These are phyloP conservation scores for Stevia rebaudiana DNA, from an alignment of 140 eudicot species.

Conservation along the genomic window DNA sequence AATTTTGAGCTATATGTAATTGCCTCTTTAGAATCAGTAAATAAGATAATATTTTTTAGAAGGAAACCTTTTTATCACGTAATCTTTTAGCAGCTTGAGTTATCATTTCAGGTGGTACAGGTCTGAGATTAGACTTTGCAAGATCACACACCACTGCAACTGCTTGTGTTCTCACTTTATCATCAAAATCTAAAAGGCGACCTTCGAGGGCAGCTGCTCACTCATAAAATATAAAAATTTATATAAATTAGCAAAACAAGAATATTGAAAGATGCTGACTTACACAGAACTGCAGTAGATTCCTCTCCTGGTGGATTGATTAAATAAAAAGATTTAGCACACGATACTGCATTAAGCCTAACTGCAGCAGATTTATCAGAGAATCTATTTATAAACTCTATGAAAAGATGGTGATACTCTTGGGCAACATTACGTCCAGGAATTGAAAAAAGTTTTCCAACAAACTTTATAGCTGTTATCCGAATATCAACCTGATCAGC, in stretches of 20 bases:
- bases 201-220: conserved; percentile 76
- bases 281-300: conserved; percentile 63
- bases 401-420: conserved; percentile 56
- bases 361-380: conserved; percentile 81
- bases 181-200: conserved; percentile 86
- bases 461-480: conserved; percentile 70
- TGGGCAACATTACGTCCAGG: conserved; percentile 49
- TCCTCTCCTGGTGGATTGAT: conserved; percentile 51
- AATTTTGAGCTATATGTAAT: too few species aligned
- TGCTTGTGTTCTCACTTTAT: conserved; percentile 82
- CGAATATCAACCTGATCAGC: conserved; percentile 96
- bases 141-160: conserved; percentile 73
- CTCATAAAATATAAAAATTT: neutral
- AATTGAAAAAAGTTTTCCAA: conserved; percentile 59
- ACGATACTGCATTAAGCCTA: conserved; percentile 63
- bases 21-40: conserved; percentile 9
- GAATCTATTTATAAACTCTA: conserved; percentile 75
- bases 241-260: conserved; percentile 1
- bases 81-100: conserved; percentile 77
- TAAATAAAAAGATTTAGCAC: conserved; percentile 58
- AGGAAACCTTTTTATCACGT: conserved; percentile 84
- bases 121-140: conserved; percentile 49
- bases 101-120: conserved; percentile 47
- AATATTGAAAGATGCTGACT: conserved; percentile 23
- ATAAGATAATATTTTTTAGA: neutral